Evolutionary conservation across 148 eudicot genomes (phyloP).

Genomic region (Nepenthes gracilis): DNA sequence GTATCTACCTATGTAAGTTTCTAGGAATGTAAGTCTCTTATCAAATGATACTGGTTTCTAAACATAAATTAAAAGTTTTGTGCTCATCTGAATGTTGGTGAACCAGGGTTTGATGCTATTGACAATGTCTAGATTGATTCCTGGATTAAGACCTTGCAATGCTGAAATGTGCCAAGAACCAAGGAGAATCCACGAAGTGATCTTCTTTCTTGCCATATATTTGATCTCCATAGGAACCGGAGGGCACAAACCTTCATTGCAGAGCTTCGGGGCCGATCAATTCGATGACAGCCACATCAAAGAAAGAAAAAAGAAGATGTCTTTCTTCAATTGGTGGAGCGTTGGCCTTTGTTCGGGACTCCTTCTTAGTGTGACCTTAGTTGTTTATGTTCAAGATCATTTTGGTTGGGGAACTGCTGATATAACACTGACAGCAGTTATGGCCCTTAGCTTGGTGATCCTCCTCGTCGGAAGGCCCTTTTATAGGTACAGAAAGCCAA

Average conservation of each 20-base stretch:
- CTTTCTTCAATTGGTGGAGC: slow-evolving; percentile 47
- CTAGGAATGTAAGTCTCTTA: too few species aligned
- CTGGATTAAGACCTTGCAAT: slow-evolving; percentile 16
- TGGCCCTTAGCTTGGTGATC: slow-evolving; percentile 22
- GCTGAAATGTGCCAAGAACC: slow-evolving; percentile 6
- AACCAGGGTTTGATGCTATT: slow-evolving; percentile 10
- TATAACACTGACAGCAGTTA: slow-evolving; percentile 14
- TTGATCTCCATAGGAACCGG: slow-evolving; percentile 50
- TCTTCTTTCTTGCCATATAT: slow-evolving; percentile 41
- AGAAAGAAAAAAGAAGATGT: slow-evolving; percentile 27
- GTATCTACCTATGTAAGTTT: too few species aligned
- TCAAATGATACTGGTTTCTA: too few species aligned
- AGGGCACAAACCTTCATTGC: slow-evolving; percentile 45
- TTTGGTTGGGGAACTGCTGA: slow-evolving; percentile 36
- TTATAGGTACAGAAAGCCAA: slow-evolving; percentile 28
- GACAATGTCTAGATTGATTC: slow-evolving; percentile 11
- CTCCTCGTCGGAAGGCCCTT: slow-evolving; percentile 28
- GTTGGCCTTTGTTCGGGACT: slow-evolving; percentile 23
- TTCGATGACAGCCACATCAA: slow-evolving; percentile 34
- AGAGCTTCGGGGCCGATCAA: slow-evolving; percentile 66
- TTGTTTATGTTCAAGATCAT: slow-evolving; percentile 42
- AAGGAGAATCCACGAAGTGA: slow-evolving; percentile 19
- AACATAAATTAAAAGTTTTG: background rate
- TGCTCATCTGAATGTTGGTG: background rate
- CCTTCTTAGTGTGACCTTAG: slow-evolving; percentile 26